Evolutionary conservation across 495 filamentous ascomycete genomes (phyloP), one percentile per base, ranked within the genome.

Genomic region (Hypomontagnella monticulosa): DNA sequence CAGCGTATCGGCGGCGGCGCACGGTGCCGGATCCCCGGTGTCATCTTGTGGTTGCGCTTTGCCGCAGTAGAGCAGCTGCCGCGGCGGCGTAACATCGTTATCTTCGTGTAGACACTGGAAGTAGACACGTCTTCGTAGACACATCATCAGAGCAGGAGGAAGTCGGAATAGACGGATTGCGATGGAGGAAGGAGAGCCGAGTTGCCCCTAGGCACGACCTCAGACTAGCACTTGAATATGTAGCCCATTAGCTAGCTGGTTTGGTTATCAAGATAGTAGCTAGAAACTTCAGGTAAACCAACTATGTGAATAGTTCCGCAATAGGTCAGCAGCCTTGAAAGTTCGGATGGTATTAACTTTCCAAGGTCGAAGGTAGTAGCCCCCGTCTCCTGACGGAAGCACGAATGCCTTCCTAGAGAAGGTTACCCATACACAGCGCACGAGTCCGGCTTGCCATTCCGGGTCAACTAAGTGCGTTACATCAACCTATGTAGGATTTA

Each of bases 61-160:
- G 4, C 7, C 5, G 55, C 62, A 65, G 38, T 53, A 65, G 12
- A 59, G 8, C 19, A 59, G 14, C 10, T 40, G 18, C 7, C 40
- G 34, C 1, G 62, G 55, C 2, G 62, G 62, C 0, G 55, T 59
- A 10, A 54, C 48, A 10, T 59, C 42, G 34, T 11, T 10, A 36
- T 65, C 62, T 9, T 65, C 62, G 55, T 65, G 62, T 4, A 41
- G 15, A 12, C 62, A 65, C 12, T 30, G 11, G 32, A 11, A 62
- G 42, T 27, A 62, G 32, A 54, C 49, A 3, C 58, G 46, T 4
- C 48, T 32, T 5, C 12, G 47, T 5, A 15, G 3, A 34, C 55
- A 65, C 62, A 58, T 65, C 43, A 19, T 46, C 33, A 8, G 40
- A 5, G 20, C 33, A n/a, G 19, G n/a, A 14, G 15, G 20, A 20